These are phyloP conservation scores for Diaporthe humulicola DNA, from an alignment of 2,329 filamentous ascomycete species.

Conservation along the genomic window DNA sequence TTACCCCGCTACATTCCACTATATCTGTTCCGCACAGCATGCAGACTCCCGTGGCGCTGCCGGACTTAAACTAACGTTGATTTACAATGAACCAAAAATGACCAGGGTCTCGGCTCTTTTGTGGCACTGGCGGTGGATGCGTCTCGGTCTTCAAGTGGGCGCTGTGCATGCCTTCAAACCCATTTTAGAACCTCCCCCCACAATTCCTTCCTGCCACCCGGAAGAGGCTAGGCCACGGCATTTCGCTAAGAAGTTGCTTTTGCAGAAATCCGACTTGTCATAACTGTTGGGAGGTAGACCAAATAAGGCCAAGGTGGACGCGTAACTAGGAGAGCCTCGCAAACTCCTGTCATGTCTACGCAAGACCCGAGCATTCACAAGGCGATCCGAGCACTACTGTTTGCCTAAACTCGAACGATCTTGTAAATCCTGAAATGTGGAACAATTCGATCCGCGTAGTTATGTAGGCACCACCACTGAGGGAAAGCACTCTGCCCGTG, in stretches of 20 bases:
- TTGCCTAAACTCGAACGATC: no score
- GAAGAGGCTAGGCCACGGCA: background rate
- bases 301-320: background rate
- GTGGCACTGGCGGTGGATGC: background rate
- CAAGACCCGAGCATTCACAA: background rate
- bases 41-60: background rate
- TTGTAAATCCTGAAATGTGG: no score
- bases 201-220: background rate
- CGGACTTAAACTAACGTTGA: background rate
- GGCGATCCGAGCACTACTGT: background rate
- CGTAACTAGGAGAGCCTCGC: background rate
- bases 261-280: conserved; percentile 6
- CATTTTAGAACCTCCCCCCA: conserved; percentile 5
- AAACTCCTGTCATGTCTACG: background rate
- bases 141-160: background rate
- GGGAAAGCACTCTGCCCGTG: background rate
- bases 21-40: background rate
- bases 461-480: background rate
- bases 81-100: no score
- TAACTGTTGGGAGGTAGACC: background rate
- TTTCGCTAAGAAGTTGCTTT: background rate
- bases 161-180: conserved; percentile 14
- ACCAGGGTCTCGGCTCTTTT: conserved; percentile 5
- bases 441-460: background rate
- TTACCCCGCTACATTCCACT: background rate